Base-by-base conservation (phyloP, 306 rosid genomes). In the Vigna unguiculata region DNA sequence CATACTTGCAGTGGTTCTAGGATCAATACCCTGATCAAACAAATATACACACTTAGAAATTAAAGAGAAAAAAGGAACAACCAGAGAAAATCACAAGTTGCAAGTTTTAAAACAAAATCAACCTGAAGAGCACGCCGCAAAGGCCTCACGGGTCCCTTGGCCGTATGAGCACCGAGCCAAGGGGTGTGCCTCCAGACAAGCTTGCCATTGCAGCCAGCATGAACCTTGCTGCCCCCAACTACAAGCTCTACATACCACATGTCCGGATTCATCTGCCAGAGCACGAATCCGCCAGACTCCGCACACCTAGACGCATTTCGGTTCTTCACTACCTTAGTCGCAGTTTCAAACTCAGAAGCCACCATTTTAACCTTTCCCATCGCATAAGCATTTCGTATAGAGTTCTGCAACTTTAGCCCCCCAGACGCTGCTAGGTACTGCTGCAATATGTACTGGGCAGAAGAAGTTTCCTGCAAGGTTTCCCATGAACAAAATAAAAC, bases 231-330 rank as follows among this genome's bases (percentile, higher is more conserved):
- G 7, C 97, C 97, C 58, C 99, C 99, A 65, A 88, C 97, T 0
- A 96, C 96, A 57, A 96, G 99, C 91, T 96, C 99, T 9, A 91
- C 99, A 78, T 96, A 92, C 99, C 98, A 96, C 99, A 96, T 96
- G 47, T 96, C 96, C 1, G 99, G 98, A 80, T 93, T 89, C 99
- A 96, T 96, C 90, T 96, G 99, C 99, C 99, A 96, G 53, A 96
- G 93, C 80, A 96, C 99, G 78, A 96, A 96, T n/a, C 97, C 98
- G 41, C 99, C 99, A 0, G 99, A 89, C 90, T 96, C 99, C 0
- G 96, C 90, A 81, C 91, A 85, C 75, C 85, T 82, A 7, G 99
- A 81, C 5, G 90, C 81, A 80, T 91, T 89, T 66, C 91, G 69
- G 62, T 82, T 96, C 89, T 90, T 91, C 84, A 80, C 81, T 41